phyloP scores from a whole-genome alignment of 257 asterid genomes.

The Salvia hispanica region DNA sequence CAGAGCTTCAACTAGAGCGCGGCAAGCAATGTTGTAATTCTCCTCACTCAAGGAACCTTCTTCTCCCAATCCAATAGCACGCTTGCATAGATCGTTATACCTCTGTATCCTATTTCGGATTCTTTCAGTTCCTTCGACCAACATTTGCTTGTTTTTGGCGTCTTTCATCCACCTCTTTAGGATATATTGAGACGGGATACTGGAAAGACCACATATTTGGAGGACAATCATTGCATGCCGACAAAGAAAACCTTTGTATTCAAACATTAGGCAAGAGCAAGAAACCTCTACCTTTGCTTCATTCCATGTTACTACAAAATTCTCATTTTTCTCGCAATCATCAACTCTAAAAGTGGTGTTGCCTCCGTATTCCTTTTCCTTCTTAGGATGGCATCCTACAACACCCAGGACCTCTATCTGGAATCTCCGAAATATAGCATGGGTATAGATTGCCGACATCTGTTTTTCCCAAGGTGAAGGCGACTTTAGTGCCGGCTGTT shows the following conservation, averaged over 20 bases:
- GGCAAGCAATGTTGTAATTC: conserved; percentile 72
- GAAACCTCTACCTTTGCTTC: conserved; percentile 73
- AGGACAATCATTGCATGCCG: conserved; percentile 95
- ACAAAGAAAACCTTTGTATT: conserved; percentile 86
- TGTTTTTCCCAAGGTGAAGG: conserved; percentile 99
- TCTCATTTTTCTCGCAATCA: conserved; percentile 86
- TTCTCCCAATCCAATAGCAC: conserved; percentile 86
- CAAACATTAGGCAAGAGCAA: conserved; percentile 94
- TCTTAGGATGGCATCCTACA: conserved; percentile 95
- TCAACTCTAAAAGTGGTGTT: conserved; percentile 63
- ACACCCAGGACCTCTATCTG: conserved; percentile 96
- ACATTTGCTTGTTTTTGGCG: conserved; percentile 59
- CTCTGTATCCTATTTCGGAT: conserved; percentile 73
- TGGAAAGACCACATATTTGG: conserved; percentile 90
- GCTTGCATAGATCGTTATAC: conserved; percentile 86
- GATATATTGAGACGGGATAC: conserved; percentile 78
- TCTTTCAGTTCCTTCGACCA: conserved; percentile 63
- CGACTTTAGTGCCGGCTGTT: conserved; percentile 93
- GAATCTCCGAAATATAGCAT: conserved; percentile 82
- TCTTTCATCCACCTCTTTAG: conserved; percentile 97
- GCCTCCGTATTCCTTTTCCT: conserved; percentile 64
- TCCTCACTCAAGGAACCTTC: conserved; percentile 84
- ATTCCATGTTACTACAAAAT: conserved; percentile 74
- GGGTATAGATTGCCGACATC: conserved; percentile 88
- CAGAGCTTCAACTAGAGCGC: conserved; percentile 78